phyloP scores from a whole-genome alignment of 441 rosid genomes.

The Melastoma candidum region DNA sequence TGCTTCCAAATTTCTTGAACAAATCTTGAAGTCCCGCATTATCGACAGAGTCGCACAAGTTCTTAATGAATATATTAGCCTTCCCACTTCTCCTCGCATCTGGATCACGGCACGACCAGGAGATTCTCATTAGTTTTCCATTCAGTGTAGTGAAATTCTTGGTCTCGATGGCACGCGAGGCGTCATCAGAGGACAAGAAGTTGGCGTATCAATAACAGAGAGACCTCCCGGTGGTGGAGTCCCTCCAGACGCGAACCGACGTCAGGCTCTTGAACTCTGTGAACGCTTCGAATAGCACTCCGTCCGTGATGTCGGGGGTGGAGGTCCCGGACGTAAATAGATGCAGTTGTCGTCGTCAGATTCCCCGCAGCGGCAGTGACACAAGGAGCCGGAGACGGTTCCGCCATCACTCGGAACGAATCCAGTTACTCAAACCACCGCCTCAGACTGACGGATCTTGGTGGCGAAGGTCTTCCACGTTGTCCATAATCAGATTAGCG shows the following conservation, averaged over 20 bases:
- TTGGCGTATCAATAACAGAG: constrained; percentile 81
- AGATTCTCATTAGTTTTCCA: constrained; percentile 42
- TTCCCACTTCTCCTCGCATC: constrained; percentile 40
- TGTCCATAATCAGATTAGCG: constrained; percentile 12
- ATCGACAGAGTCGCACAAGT: constrained; percentile 31
- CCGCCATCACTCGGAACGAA: constrained; percentile 25
- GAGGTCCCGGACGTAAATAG: constrained; percentile 70
- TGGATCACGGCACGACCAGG: constrained; percentile 46
- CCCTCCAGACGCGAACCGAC: constrained; percentile 66
- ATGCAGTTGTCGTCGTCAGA: constrained; percentile 24
- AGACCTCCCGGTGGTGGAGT: constrained; percentile 46
- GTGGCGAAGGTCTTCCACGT: constrained; percentile 63
- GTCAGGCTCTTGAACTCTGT: constrained; percentile 42
- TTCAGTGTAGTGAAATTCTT: constrained; percentile 35
- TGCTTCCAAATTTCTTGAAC: constrained; percentile 33
- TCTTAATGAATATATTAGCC: constrained; percentile 53
- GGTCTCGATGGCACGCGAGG: constrained; percentile 32
- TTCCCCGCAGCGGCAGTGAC: constrained; percentile 18
- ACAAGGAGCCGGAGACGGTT: constrained; percentile 24
- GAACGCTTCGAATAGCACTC: constrained; percentile 39
- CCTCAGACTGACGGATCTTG: constrained; percentile 24
- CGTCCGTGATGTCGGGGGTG: constrained; percentile 51
- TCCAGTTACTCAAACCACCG: too few relatives aligned
- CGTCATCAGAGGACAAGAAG: constrained; percentile 39
- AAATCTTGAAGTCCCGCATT: constrained; percentile 31